Evolutionary conservation across 1,284 basidiomycete genomes (phyloP).

Genomic region (Rhizoctonia solani): DNA sequence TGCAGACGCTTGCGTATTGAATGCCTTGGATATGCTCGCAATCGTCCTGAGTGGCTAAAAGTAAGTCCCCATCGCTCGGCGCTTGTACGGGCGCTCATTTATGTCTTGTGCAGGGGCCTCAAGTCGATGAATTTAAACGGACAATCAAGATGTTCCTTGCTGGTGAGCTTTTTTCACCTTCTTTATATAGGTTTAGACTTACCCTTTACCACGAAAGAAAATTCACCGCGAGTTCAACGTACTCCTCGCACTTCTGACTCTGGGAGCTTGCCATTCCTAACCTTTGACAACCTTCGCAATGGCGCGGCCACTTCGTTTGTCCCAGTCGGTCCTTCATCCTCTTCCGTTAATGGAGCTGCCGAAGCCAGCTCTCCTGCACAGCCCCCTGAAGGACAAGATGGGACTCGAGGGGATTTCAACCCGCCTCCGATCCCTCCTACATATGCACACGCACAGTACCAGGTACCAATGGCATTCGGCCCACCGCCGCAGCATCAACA

Average conservation of each 20-base stretch:
- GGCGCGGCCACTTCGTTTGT: constrained; percentile 33
- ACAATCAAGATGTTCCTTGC: constrained; percentile 35
- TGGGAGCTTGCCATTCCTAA: constrained; percentile 30
- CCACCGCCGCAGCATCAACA: constrained; percentile 32
- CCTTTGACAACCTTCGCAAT: constrained; percentile 29
- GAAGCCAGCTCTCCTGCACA: constrained; percentile 24
- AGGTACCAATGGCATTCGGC: constrained; percentile 25
- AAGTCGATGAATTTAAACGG: constrained; percentile 34
- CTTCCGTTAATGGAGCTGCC: not conserved
- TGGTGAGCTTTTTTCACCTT: not conserved
- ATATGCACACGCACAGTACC: constrained; percentile 26
- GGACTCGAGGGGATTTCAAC: constrained; percentile 11
- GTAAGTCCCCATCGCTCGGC: constrained; percentile 34
- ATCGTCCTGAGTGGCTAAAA: constrained; percentile 41
- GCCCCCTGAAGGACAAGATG: constrained; percentile 12
- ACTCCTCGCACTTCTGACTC: constrained; percentile 31
- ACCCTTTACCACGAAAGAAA: constrained; percentile 7
- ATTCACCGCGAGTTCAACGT: constrained; percentile 32
- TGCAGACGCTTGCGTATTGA: constrained; percentile 41
- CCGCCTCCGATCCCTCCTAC: constrained; percentile 32
- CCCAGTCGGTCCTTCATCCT: constrained; percentile 11
- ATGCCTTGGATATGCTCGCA: constrained; percentile 41
- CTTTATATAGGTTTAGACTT: not conserved
- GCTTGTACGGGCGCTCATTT: constrained; percentile 29
- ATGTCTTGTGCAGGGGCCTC: constrained; percentile 15